Base-by-base conservation (phyloP, 805 yeast genomes). In the Grigorovia yakushimaensis region DNA sequence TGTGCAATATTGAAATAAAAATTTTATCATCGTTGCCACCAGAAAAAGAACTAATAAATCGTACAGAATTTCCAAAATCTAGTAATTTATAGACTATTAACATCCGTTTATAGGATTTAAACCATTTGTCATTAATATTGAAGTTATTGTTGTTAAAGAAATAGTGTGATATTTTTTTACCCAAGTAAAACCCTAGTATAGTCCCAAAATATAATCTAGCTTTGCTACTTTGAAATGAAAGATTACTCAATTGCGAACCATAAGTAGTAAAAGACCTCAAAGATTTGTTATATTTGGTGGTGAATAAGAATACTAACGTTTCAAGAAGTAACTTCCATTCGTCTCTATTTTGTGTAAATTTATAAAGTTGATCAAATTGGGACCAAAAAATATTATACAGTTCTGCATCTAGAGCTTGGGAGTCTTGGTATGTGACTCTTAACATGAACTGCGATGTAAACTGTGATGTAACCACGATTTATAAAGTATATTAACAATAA, bases 391-490 rank as follows among this genome's bases (percentile, higher is more conserved):
- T 30, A 2, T 39, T 35, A 38, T 47, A 39, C 5, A 61, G 39
- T 36, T 60, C 62, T 18, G 43, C 41, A 35, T 59, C 59, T 21
- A 61, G 48, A 17, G 53, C 50, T 2, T 41, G 22, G 0, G 60
- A 51, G 45, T 61, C 65, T 10, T 59, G 42, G 36, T 56, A 56
- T 1, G 58, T 53, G 2, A 59, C 61, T 13, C 59, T 41, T n/a
- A 53, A 44, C 61, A 57, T 57, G 17, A 11, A 15, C 15, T 7
- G 15, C 7, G 15, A 11, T 33, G 37, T 7, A 27, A 15, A 27
- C 33, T 27, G 33, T n/a, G n/a, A n/a, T n/a, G n/a, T n/a, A n/a
- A n/a, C n/a, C n/a, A n/a, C n/a, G n/a, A n/a, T n/a, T n/a, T n/a
- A n/a, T n/a, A n/a, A n/a, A n/a, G n/a, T n/a, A n/a, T n/a, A n/a